phyloP scores from a whole-genome alignment of 176 grass and related monocot species.

The Eragrostis nindensis region DNA sequence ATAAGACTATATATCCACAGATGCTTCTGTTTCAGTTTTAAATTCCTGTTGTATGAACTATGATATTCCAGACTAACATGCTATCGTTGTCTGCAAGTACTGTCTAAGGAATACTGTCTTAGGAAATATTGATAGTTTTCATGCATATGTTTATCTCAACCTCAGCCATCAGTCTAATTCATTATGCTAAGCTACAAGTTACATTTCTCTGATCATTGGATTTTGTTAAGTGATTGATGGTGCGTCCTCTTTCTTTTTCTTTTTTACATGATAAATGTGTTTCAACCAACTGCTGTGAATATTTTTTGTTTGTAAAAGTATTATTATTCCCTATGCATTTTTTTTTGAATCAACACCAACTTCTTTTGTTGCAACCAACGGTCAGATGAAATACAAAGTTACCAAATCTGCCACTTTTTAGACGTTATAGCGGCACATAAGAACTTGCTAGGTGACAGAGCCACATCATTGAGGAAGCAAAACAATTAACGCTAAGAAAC shows the following conservation, averaged over 20 bases:
- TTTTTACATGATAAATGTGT: slow-evolving; percentile 9
- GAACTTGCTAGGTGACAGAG: too few relatives aligned
- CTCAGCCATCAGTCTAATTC: neutral
- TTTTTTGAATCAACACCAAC: neutral
- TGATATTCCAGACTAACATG: neutral
- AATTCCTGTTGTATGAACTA: neutral
- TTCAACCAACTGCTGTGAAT: neutral
- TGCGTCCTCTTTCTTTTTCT: neutral
- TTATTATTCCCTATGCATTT: neutral
- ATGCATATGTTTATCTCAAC: neutral
- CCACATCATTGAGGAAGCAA: too few relatives aligned
- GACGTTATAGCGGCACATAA: too few relatives aligned
- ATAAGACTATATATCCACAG: neutral
- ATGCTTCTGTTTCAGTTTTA: neutral
- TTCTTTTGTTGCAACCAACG: too few relatives aligned
- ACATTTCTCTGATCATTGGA: neutral
- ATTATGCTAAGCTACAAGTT: slow-evolving; percentile 1
- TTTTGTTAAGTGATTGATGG: slow-evolving; percentile 9
- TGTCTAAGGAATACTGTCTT: too few relatives aligned
- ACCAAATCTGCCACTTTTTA: too few relatives aligned
- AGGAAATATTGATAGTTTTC: too few relatives aligned
- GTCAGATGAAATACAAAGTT: too few relatives aligned
- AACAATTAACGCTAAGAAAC: neutral
- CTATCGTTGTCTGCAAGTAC: slow-evolving; percentile 17
- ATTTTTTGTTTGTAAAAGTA: neutral